phyloP scores from a whole-genome alignment of 345 rosid species.

The Gossypium turneri region DNA sequence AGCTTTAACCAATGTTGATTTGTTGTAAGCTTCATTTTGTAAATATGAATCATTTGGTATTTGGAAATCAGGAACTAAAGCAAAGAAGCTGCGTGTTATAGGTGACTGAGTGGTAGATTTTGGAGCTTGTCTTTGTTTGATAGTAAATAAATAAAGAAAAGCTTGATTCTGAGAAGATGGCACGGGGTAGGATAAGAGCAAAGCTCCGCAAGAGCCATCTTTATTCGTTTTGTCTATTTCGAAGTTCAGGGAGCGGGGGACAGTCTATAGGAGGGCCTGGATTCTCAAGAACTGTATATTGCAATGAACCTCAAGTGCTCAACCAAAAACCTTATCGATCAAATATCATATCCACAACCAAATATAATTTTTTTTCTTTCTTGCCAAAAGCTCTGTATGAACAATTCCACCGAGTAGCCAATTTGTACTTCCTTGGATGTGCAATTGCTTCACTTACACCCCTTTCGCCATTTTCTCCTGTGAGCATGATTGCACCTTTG shows the following conservation, averaged over 20 bases:
- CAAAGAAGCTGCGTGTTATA: constrained; percentile 8
- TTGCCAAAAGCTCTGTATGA: constrained; percentile 86
- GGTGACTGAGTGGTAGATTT: constrained; percentile 19
- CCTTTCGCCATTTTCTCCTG: constrained; percentile 70
- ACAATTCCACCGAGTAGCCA: constrained; percentile 91
- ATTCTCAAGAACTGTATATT: constrained; percentile 61
- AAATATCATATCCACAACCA: constrained; percentile 80
- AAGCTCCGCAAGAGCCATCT: constrained; percentile 71
- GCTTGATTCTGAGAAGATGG: constrained; percentile 46
- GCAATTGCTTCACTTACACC: constrained; percentile 72
- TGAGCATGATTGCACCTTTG: constrained; percentile 91
- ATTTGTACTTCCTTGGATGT: constrained; percentile 81
- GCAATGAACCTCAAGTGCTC: constrained; percentile 76
- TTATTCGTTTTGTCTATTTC: constrained; percentile 74
- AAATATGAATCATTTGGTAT: constrained; percentile 5
- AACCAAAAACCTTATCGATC: constrained; percentile 62
- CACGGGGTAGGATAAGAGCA: constrained; percentile 71
- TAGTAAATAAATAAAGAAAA: neutral
- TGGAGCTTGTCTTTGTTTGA: constrained; percentile 13
- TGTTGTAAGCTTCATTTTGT: constrained; percentile 6
- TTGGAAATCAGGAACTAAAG: constrained; percentile 27
- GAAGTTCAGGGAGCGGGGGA: constrained; percentile 38
- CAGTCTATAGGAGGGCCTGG: constrained; percentile 66
- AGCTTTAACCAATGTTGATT: constrained; percentile 10
- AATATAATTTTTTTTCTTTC: constrained; percentile 65